These are phyloP conservation scores for Schizochytrium sp. DNA, from an alignment of 108 stramenopile genomes.

Conservation along the genomic window DNA sequence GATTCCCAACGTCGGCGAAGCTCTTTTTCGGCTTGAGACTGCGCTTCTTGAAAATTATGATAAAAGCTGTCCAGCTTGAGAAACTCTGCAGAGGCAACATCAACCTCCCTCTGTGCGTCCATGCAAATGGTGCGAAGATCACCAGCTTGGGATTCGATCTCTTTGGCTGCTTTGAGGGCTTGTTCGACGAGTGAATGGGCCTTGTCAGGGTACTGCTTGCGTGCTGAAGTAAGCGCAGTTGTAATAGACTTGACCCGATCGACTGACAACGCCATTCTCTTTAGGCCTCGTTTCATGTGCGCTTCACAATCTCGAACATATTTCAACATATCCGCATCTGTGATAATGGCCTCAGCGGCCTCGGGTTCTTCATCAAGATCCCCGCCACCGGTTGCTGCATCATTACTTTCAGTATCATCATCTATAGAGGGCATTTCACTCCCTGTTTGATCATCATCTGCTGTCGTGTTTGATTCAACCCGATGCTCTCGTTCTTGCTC, in stretches of 20 bases:
- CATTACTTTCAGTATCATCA: no score
- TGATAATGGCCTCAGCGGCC: not conserved
- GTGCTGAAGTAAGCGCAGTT: not conserved
- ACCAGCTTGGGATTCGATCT: not conserved
- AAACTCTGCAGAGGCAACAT: not conserved
- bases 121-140: not conserved
- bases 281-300: slow-evolving; percentile 15
- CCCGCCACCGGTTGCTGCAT: not conserved
- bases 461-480: no score
- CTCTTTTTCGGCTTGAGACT: not conserved
- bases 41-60: not conserved
- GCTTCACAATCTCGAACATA: not conserved
- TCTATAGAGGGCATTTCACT: no score
- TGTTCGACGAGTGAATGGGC: not conserved
- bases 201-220: not conserved
- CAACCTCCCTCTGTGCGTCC: slow-evolving; percentile 22
- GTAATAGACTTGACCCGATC: not conserved
- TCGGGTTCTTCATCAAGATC: not conserved
- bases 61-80: not conserved
- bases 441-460: no score
- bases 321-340: not conserved
- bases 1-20: slow-evolving; percentile 31
- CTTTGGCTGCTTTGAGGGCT: not conserved
- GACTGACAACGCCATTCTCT: not conserved
- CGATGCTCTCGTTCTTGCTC: no score